Evolutionary conservation across 2,329 filamentous ascomycete species (phyloP).

Genomic region (Aaosphaeria arxii): DNA sequence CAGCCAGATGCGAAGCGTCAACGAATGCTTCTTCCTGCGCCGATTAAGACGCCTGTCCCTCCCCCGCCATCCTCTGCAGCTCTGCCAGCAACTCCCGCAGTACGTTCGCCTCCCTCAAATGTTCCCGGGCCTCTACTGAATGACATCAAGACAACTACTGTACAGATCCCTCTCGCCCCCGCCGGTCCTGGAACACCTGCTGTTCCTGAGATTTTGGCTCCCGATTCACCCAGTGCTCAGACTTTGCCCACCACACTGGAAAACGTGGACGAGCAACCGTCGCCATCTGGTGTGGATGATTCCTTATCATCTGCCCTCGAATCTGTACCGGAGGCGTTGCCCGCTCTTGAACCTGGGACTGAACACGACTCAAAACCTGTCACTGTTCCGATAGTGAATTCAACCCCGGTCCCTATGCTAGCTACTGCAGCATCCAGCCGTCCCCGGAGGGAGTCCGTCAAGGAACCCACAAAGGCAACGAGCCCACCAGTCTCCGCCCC

Average conservation of each 20-base stretch:
- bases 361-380: too few species aligned
- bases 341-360: too few species aligned
- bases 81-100: conserved; percentile 3
- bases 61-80: conserved; percentile 3
- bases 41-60: conserved; percentile 13
- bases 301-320: conserved; percentile 10
- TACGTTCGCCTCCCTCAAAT: conserved; percentile 1
- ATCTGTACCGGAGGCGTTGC: too few species aligned
- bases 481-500: background rate
- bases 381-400: too few species aligned
- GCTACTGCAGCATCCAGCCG: conserved; percentile 34
- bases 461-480: conserved; percentile 17
- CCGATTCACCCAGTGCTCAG: too few species aligned
- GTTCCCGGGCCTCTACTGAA: conserved; percentile 10
- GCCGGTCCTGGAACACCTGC: conserved; percentile 37
- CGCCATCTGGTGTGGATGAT: background rate
- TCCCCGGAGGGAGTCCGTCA: conserved; percentile 29
- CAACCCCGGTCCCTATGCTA: background rate
- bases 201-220: background rate
- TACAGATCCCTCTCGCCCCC: conserved; percentile 45
- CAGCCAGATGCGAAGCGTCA: conserved; percentile 30
- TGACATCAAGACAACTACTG: conserved; percentile 20
- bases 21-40: conserved; percentile 11
- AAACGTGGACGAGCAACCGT: conserved; percentile 1
- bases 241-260: too few species aligned